Evolutionary conservation across 768 basidiomycete species (phyloP).

Genomic region (Russula foetens): DNA sequence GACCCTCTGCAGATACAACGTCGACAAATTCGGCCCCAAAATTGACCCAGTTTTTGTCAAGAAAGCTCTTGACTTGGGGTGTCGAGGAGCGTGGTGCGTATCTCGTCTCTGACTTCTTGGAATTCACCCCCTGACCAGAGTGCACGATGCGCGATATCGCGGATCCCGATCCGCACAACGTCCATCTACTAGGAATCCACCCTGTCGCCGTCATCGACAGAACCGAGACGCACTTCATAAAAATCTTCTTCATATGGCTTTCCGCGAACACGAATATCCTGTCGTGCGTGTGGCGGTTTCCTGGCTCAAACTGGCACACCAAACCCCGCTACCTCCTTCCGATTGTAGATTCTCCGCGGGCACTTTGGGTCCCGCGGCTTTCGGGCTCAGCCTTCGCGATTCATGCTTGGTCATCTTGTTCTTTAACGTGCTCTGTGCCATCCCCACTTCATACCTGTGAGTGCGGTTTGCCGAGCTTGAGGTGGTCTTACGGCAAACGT

Average conservation of each 20-base stretch:
- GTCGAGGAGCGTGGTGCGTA: slow-evolving; percentile 29
- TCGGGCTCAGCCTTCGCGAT: slow-evolving; percentile 37
- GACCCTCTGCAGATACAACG: too few species aligned
- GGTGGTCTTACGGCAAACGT: background rate
- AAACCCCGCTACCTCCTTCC: background rate
- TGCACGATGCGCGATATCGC: background rate
- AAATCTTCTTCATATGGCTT: slow-evolving; percentile 36
- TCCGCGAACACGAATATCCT: slow-evolving; percentile 35
- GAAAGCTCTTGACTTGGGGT: slow-evolving; percentile 26
- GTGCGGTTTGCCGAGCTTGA: slow-evolving; percentile 2
- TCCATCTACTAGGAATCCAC: slow-evolving; percentile 26
- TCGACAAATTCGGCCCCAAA: too few species aligned
- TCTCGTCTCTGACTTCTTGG: background rate
- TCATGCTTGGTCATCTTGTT: slow-evolving; percentile 38
- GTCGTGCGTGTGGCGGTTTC: slow-evolving; percentile 25
- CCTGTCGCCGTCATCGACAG: slow-evolving; percentile 29
- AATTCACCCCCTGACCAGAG: background rate
- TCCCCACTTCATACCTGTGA: slow-evolving; percentile 38
- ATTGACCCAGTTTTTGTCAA: background rate
- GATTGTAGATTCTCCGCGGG: slow-evolving; percentile 39
- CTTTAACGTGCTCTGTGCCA: slow-evolving; percentile 36
- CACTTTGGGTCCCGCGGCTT: slow-evolving; percentile 37
- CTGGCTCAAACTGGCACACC: too few species aligned
- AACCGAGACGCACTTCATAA: slow-evolving; percentile 31
- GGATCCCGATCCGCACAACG: background rate